These are phyloP conservation scores for Canariomyces notabilis DNA, from an alignment of 2,329 filamentous ascomycete genomes.

Conservation along the genomic window DNA sequence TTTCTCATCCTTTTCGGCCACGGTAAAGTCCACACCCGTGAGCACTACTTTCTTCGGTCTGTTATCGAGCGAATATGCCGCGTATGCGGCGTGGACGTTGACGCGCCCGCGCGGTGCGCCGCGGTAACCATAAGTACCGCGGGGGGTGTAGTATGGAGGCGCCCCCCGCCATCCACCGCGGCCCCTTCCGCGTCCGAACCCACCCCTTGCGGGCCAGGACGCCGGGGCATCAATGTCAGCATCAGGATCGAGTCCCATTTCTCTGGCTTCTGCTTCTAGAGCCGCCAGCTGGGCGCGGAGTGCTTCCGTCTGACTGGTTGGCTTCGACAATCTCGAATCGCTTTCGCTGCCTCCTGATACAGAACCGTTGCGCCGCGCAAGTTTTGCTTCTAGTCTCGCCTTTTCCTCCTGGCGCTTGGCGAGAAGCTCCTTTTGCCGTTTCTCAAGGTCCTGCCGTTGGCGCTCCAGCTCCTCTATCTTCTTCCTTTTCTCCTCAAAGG, in stretches of 20 bases:
- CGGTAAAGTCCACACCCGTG: conserved; percentile 58
- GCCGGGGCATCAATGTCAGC: conserved; percentile 39
- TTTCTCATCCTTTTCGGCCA: conserved; percentile 59
- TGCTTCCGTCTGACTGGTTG: conserved; percentile 51
- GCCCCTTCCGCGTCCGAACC: conserved; percentile 16
- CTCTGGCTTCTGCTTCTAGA: conserved; percentile 67
- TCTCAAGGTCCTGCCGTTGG: conserved; percentile 59
- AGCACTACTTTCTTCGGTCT: conserved; percentile 64
- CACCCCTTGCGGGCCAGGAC: conserved; percentile 14
- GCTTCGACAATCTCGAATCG: conserved; percentile 27
- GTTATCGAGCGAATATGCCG: conserved; percentile 68
- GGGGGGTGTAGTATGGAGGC: conserved; percentile 26
- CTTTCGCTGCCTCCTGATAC: conserved; percentile 20
- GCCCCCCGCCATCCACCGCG: conserved; percentile 24
- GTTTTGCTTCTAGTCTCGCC: conserved; percentile 54
- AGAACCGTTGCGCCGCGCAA: conserved; percentile 37
- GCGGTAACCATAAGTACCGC: conserved; percentile 29
- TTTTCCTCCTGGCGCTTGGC: conserved; percentile 62
- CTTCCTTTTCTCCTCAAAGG: conserved; percentile 59
- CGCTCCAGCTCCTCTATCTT: conserved; percentile 60
- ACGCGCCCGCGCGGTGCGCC: conserved; percentile 15
- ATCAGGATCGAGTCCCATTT: conserved; percentile 61
- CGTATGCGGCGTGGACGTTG: conserved; percentile 45
- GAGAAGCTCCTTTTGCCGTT: conserved; percentile 56
- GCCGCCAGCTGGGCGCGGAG: conserved; percentile 67